These are phyloP conservation scores for Croton laevigatus DNA, from an alignment of 441 rosid genomes.

Conservation along the genomic window DNA sequence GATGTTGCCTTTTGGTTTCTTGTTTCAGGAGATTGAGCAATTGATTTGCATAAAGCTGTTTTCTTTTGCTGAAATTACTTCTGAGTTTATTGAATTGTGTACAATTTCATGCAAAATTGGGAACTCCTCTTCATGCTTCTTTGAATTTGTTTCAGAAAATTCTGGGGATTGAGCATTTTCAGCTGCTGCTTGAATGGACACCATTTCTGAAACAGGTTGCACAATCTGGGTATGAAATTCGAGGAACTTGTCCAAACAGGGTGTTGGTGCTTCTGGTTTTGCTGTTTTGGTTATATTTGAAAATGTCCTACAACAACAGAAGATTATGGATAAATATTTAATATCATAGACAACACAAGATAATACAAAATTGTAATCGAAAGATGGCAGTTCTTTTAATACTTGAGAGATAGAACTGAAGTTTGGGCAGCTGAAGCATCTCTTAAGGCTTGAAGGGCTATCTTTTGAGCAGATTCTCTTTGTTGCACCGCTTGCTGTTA, in stretches of 20 bases:
- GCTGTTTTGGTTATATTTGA: conserved; percentile 70
- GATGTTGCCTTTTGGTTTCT: conserved; percentile 34
- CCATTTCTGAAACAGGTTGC: conserved; percentile 51
- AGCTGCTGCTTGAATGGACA: conserved; percentile 60
- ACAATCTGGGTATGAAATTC: conserved; percentile 67
- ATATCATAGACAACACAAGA: neutral
- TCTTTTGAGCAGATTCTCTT: conserved; percentile 75
- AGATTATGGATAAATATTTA: neutral
- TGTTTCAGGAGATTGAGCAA: conserved; percentile 40
- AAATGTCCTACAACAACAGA: conserved; percentile 47
- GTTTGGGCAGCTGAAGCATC: conserved; percentile 75
- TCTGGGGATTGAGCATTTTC: conserved; percentile 31
- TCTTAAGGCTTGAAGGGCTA: conserved; percentile 80
- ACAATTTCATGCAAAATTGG: conserved; percentile 48
- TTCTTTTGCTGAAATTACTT: conserved; percentile 37
- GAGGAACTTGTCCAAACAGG: conserved; percentile 65
- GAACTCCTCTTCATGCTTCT: conserved; percentile 33
- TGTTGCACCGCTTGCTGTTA: conserved; percentile 82
- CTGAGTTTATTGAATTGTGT: conserved; percentile 48
- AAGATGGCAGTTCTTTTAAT: conserved; percentile 17
- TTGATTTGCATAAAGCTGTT: conserved; percentile 46
- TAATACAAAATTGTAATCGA: neutral
- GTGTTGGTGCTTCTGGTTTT: conserved; percentile 65
- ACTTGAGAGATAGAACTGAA: conserved; percentile 80
- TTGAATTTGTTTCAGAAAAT: conserved; percentile 26